A percentile compares a stretch with the other conserved stretches of the same genome.
Conservation (phyloP, 164 flowering plant genomes). For the Sextonia rubra region DNA sequence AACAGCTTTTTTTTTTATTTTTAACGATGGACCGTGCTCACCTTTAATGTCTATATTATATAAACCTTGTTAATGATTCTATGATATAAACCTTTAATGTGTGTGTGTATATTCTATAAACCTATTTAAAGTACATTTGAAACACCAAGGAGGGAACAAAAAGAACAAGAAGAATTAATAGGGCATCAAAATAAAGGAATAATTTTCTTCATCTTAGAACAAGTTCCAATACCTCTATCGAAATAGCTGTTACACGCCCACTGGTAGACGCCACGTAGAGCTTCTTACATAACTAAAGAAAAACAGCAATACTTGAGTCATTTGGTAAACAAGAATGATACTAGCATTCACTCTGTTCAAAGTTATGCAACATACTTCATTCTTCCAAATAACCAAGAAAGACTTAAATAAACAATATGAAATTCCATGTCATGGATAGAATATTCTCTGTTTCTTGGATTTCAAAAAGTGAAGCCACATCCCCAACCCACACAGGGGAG, state of each 20-base stretch:
- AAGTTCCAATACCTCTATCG: slow-evolving; percentile 44
- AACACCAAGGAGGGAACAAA: not conserved
- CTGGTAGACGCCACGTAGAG: slow-evolving; percentile 84
- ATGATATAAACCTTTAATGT: too few species aligned
- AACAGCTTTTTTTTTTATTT: too few species aligned
- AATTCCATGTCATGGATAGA: too few species aligned
- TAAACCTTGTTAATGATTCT: too few species aligned
- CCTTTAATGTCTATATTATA: too few species aligned
- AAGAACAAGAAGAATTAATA: not conserved
- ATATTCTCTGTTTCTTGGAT: too few species aligned
- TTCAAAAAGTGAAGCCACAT: too few species aligned
- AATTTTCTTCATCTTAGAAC: not conserved
- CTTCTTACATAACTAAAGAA: slow-evolving; percentile 36
- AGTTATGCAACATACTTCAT: not conserved
- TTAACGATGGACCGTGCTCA: not conserved
- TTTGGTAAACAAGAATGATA: not conserved
- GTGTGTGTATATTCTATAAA: too few species aligned
- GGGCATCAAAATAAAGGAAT: not conserved
- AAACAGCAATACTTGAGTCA: slow-evolving; percentile 3
- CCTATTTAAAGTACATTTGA: too few species aligned
- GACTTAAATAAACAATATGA: too few species aligned
- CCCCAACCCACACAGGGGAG: too few species aligned
- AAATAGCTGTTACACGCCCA: slow-evolving; percentile 71
- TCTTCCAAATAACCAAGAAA: slow-evolving; percentile 1
- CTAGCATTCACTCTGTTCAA: not conserved